These are phyloP conservation scores for Lachnellula hyalina DNA, from an alignment of 2,329 filamentous ascomycete species.

Conservation along the genomic window DNA sequence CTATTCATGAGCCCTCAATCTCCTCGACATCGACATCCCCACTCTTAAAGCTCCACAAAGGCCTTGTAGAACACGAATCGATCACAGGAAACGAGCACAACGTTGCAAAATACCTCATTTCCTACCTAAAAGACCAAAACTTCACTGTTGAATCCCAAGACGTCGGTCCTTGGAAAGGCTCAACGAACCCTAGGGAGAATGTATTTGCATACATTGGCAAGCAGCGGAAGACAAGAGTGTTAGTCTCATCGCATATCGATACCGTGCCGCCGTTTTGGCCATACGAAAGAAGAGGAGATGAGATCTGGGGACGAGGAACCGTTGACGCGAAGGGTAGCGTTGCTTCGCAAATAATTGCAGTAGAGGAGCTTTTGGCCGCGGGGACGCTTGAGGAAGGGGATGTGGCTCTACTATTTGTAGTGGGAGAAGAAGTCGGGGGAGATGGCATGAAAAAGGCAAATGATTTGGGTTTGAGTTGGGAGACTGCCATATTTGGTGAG, in stretches of 20 bases:
- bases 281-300: constrained; percentile 33
- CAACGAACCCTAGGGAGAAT: constrained; percentile 40
- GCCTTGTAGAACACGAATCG: constrained; percentile 57
- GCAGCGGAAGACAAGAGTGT: constrained; percentile 42
- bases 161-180: constrained; percentile 26
- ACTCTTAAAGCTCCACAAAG: constrained; percentile 56
- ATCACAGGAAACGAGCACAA: constrained; percentile 55
- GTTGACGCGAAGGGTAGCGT: constrained; percentile 68
- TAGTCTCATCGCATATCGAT: constrained; percentile 63
- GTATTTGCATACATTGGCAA: constrained; percentile 54
- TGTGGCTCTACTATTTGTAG: constrained; percentile 60
- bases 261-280: constrained; percentile 48
- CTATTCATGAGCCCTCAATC: neutral
- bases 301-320: constrained; percentile 67
- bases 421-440: constrained; percentile 78
- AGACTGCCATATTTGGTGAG: constrained; percentile 84
- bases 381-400: constrained; percentile 41
- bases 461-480: constrained; percentile 45
- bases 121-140: constrained; percentile 50
- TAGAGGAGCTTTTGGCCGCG: constrained; percentile 47
- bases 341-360: constrained; percentile 67
- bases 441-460: constrained; percentile 69
- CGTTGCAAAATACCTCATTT: constrained; percentile 52
- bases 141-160: constrained; percentile 59
- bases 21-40: constrained; percentile 9